phyloP scores from a whole-genome alignment of 306 rosid genomes.

The Cyclanthera cordifolia region DNA sequence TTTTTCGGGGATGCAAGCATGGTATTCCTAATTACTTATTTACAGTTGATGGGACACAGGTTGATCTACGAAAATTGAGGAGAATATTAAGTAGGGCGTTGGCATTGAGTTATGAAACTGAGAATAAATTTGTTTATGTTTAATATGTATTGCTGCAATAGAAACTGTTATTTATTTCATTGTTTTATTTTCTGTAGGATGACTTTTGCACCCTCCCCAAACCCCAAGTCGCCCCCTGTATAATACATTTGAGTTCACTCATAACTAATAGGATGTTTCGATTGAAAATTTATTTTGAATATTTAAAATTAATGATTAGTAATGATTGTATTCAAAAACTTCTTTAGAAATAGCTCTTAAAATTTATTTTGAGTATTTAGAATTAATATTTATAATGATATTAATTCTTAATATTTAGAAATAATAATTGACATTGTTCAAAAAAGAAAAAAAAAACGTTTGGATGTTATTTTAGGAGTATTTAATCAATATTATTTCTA shows the following conservation, averaged over 20 bases:
- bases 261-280: no score
- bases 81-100: background rate
- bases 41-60: background rate
- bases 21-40: background rate
- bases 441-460: no score
- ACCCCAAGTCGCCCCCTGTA: background rate
- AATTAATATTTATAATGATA: no score
- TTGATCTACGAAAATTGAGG: background rate
- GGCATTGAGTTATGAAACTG: background rate
- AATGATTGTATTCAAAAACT: no score
- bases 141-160: background rate
- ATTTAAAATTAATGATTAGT: no score
- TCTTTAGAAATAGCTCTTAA: no score
- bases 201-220: background rate
- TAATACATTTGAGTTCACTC: slow-evolving; percentile 1
- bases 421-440: no score
- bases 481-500: no score
- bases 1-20: background rate
- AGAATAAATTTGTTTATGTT: background rate
- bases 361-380: no score
- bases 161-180: background rate
- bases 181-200: background rate
- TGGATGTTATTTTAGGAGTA: no score
- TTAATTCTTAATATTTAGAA: no score
- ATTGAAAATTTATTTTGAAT: no score